Evolutionary conservation across 495 filamentous ascomycete species (phyloP).

Genomic region (Lasiosphaeriaceae sp.): DNA sequence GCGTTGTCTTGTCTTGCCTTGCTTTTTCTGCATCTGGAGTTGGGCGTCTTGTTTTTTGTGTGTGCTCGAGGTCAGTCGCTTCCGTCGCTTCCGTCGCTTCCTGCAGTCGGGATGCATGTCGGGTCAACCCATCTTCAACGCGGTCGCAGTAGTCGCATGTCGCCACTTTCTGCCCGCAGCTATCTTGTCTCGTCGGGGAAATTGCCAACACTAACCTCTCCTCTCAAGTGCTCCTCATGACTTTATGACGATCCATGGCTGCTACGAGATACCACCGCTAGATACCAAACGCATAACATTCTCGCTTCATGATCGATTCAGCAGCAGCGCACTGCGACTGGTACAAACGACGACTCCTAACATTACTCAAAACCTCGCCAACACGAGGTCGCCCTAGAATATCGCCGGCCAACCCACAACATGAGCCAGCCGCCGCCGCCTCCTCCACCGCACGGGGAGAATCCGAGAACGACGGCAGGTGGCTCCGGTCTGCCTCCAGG

Average conservation of each 20-base stretch:
- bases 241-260: constrained; percentile 33
- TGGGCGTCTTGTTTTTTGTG: constrained; percentile 9
- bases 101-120: too few relatives aligned
- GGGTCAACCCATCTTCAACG: neutral
- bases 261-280: constrained; percentile 34
- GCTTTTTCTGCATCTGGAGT: constrained; percentile 20
- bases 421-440: constrained; percentile 53
- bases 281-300: neutral
- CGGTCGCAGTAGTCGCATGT: neutral
- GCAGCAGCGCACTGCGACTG: neutral
- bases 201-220: neutral
- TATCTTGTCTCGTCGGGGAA: neutral
- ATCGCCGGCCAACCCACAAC: constrained; percentile 17
- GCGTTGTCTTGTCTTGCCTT: constrained; percentile 4
- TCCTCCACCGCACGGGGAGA: constrained; percentile 67
- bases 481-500: constrained; percentile 63
- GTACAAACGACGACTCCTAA: neutral
- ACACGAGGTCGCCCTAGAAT: constrained; percentile 7
- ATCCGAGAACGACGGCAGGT: constrained; percentile 46
- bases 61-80: constrained; percentile 11
- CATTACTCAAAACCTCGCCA: neutral
- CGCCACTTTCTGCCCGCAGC: too few relatives aligned
- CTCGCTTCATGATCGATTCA: constrained; percentile 16
- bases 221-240: constrained; percentile 12
- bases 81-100: neutral